Base-by-base conservation (phyloP, 805 yeast species). In the Metschnikowia lochheadii region DNA sequence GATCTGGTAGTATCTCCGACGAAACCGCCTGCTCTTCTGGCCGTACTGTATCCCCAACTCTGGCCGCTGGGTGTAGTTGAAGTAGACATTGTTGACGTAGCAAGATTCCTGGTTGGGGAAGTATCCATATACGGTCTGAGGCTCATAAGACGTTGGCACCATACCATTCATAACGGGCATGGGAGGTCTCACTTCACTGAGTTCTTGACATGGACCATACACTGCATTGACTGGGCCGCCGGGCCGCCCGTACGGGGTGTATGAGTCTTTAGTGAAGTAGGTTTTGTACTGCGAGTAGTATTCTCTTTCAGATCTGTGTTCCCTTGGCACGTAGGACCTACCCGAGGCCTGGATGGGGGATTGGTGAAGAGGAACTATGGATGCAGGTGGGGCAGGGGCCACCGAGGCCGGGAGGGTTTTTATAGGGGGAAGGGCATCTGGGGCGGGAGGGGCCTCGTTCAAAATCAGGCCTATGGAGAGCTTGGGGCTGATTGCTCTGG, bases 1-100 rank as follows among this genome's bases (percentile, higher is more conserved):
- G 49, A 56, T 56, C 46, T 55, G 60, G 46, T 56, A 56, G 51
- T 56, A 56, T 17, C 60, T 47, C 31, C 60, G 55, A 23, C 60
- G 55, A 45, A 56, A 56, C 7, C 60, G 55, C 13, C 60, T 52
- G 40, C 41, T 44, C 46, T 53, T 56, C 8, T 48, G 58, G 10
- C 31, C 47, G 36, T 44, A 51, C 29, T 21, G 32, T 5, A n/a
- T 18, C 3, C 37, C 43, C 15, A 18, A 33, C 11, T 15, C 32
- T 6, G 20, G 29, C 32, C 37, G 15, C 23, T n/a, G 37, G 5
- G 34, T 21, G 8, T 18, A 20, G 40, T 21, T 21, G 26, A 14
- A 34, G 46, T 34, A 20, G 38, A 20, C 46, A n/a, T 20, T 43
- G 39, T 10, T 15, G 46, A n/a, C 10, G 32, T 39, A 39, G 23